Conservation (phyloP, 2,329 filamentous ascomycete genomes). For the Xylariaceae sp. region DNA sequence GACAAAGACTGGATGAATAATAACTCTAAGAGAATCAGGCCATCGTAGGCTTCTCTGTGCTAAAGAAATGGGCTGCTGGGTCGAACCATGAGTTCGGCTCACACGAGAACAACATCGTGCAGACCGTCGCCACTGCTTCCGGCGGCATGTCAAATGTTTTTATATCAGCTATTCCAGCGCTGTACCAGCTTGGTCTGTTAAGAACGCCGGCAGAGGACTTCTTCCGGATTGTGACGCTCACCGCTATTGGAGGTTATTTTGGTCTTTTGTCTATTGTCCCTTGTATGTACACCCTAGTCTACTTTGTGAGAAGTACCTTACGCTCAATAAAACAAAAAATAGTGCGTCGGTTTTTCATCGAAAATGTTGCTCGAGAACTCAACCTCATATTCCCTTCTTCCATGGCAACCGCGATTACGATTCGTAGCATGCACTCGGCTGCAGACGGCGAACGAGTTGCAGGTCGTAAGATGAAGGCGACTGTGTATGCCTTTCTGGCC, state of each 20-base stretch:
- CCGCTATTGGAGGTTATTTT: slow-evolving; percentile 52
- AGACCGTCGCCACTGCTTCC: slow-evolving; percentile 52
- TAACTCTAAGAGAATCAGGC: neutral
- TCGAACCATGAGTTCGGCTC: slow-evolving; percentile 44
- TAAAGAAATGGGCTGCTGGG: neutral
- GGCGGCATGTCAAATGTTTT: slow-evolving; percentile 53
- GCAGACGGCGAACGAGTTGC: slow-evolving; percentile 47
- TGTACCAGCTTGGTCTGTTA: slow-evolving; percentile 50
- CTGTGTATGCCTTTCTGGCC: slow-evolving; percentile 44
- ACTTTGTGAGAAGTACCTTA: neutral
- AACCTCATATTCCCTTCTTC: slow-evolving; percentile 52
- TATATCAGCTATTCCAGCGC: slow-evolving; percentile 51
- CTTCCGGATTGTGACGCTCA: slow-evolving; percentile 47
- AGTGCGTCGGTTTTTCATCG: slow-evolving; percentile 55
- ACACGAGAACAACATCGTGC: slow-evolving; percentile 54
- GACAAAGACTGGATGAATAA: neutral
- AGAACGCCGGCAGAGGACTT: slow-evolving; percentile 46
- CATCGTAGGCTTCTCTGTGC: neutral
- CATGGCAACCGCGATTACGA: slow-evolving; percentile 54
- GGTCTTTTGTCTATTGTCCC: slow-evolving; percentile 49
- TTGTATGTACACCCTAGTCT: neutral
- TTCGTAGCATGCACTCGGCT: slow-evolving; percentile 50
- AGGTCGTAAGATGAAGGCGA: slow-evolving; percentile 47
- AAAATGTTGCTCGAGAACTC: slow-evolving; percentile 52
- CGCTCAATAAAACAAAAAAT: slow-evolving; percentile 32